Evolutionary conservation across 352 stramenopile species (phyloP).

Genomic region (Pythium folliculosum): DNA sequence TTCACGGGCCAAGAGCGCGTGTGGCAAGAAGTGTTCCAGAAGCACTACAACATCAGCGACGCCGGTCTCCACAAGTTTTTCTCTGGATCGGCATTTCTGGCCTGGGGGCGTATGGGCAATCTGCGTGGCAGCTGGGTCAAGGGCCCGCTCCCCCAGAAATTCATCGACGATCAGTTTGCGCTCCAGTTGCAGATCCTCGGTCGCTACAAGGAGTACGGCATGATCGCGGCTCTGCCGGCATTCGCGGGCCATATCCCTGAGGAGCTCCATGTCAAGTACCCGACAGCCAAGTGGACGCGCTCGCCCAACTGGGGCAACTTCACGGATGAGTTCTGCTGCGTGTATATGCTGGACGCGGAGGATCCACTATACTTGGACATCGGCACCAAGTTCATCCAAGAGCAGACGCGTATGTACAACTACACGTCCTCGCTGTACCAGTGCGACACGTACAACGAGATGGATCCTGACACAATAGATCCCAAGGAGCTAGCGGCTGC

Average conservation of each 20-base stretch:
- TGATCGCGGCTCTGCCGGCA: slow-evolving; percentile 87
- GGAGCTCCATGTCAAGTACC: slow-evolving; percentile 72
- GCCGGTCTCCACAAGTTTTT: slow-evolving; percentile 88
- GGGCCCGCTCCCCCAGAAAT: slow-evolving; percentile 78
- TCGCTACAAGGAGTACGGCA: slow-evolving; percentile 86
- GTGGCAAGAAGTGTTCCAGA: slow-evolving; percentile 84
- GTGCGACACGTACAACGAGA: slow-evolving; percentile 85
- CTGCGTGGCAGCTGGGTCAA: slow-evolving; percentile 85
- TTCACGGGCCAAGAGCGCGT: slow-evolving; percentile 91
- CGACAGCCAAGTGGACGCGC: slow-evolving; percentile 75
- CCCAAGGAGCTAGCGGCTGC: slow-evolving; percentile 44
- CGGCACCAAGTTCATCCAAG: slow-evolving; percentile 73
- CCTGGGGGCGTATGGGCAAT: slow-evolving; percentile 91
- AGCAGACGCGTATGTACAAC: slow-evolving; percentile 60
- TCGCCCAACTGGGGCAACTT: slow-evolving; percentile 83
- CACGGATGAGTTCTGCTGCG: slow-evolving; percentile 79
- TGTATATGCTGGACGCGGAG: slow-evolving; percentile 79
- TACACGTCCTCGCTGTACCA: slow-evolving; percentile 83
- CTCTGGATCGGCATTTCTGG: slow-evolving; percentile 84
- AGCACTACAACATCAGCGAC: slow-evolving; percentile 77
- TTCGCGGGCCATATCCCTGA: slow-evolving; percentile 90
- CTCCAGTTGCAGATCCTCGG: slow-evolving; percentile 84
- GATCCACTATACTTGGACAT: slow-evolving; percentile 86
- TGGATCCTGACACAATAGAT: slow-evolving; percentile 73
- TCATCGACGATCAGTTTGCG: slow-evolving; percentile 80